phyloP scores from a whole-genome alignment of 2,329 filamentous ascomycete species.

The Boeremia lycopersici region DNA sequence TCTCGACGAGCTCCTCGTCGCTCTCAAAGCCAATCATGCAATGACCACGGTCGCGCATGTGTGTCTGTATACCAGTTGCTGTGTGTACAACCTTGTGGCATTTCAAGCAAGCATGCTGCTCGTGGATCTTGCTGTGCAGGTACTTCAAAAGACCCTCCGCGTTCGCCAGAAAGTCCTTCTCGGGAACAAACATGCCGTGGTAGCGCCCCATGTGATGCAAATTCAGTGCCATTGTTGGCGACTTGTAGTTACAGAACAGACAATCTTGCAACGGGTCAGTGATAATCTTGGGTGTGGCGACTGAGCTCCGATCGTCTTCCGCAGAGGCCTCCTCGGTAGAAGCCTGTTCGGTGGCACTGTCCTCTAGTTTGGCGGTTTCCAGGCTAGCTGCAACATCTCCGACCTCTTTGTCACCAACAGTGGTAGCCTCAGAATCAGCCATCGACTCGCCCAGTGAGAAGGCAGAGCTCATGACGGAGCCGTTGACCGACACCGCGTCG shows the following conservation, averaged over 20 bases:
- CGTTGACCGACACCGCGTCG: constrained; percentile 67
- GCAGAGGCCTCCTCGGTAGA: constrained; percentile 47
- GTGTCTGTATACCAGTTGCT: constrained; percentile 82
- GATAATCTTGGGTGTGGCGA: constrained; percentile 36
- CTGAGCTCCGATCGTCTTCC: constrained; percentile 50
- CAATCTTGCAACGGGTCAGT: constrained; percentile 62
- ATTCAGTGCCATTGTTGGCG: constrained; percentile 76
- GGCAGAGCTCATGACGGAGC: constrained; percentile 84
- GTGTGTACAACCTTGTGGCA: constrained; percentile 85
- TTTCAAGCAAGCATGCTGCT: constrained; percentile 82
- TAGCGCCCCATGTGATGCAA: constrained; percentile 87
- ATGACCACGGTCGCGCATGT: constrained; percentile 96
- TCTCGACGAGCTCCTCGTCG: constrained; percentile 88
- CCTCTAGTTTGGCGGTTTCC: constrained; percentile 64
- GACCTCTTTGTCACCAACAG: constrained; percentile 73
- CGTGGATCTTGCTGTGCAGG: constrained; percentile 78
- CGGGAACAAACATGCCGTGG: constrained; percentile 96
- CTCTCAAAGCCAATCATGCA: constrained; percentile 94
- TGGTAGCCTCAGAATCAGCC: constrained; percentile 54
- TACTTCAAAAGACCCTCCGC: constrained; percentile 80
- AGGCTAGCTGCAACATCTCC: constrained; percentile 78
- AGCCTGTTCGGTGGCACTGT: constrained; percentile 28
- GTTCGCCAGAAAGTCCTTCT: constrained; percentile 81
- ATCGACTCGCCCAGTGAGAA: constrained; percentile 88
- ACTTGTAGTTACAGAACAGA: constrained; percentile 90